Evolutionary conservation across 208 protist genomes (phyloP), one percentile per base, ranked within the genome.

Genomic region (Wallacemonas sp.): DNA sequence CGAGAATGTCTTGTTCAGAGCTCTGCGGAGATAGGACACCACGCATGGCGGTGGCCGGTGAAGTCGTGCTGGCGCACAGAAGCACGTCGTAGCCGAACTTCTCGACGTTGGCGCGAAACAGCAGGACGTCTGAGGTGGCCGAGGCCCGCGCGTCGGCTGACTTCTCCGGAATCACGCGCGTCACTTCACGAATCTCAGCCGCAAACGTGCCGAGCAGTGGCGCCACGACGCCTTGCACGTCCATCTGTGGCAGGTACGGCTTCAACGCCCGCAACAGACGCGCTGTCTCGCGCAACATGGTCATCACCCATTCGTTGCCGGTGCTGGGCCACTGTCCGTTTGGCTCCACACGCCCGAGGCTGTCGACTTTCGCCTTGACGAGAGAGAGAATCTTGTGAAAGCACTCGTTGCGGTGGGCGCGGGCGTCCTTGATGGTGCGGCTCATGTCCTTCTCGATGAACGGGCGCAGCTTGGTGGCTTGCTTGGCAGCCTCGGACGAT

Each of bases 61-160:
- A 76, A 2, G 68, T 72, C 17, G 78, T 72, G 24, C 52, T 69
- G n/a, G 83, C 84, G 75, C 88, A 92, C 16, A 58, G 67, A 34
- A 94, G 68, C 26, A 95, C 90, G 65, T 94, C 86, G 61, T 87
- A 97, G 29, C 93, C 93, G 64, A 97, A 97, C 43, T 83, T 83
- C 74, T 97, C 88, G 5, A 96, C 80, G 64, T 97, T 97, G 11
- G 83, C 84, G 65, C 90, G 93, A 76, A 95, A 97, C 38, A 96
- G 78, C 36, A 93, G 70, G 47, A 96, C 73, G 58, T 95, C 90
- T 6, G 87, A 91, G 34, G 60, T 72, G 23, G 74, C 74, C 3
- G 71, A 43, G 5, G 71, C 69, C 16, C 68, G 60, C 19, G 74
- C 69, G 38, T 83, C 83, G 1, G 57, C 21, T 14, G 52, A 63